A percentile compares a stretch with the other conserved stretches of the same genome.
Conservation (phyloP, 345 rosid species). For the Eucalyptus regnans region DNA sequence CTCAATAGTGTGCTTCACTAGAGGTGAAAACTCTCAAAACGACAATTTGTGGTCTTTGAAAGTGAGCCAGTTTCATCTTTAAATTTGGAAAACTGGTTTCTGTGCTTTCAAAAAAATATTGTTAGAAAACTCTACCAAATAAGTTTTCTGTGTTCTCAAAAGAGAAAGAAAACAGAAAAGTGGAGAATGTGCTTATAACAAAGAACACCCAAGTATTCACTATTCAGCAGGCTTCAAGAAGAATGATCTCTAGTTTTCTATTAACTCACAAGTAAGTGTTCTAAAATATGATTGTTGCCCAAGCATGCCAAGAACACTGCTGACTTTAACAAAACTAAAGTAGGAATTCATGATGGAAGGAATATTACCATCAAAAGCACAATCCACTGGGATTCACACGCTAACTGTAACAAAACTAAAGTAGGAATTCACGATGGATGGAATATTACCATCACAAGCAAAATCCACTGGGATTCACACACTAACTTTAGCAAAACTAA, state of each 20-base stretch:
- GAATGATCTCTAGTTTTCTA: not conserved
- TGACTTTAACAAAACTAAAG: no score
- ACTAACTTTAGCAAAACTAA: no score
- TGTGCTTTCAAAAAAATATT: not conserved
- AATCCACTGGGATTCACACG: no score
- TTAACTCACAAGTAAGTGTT: not conserved
- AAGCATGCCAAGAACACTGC: not conserved
- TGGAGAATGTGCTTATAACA: not conserved
- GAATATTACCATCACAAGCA: no score
- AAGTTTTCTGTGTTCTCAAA: not conserved
- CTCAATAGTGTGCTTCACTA: not conserved
- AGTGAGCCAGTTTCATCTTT: not conserved
- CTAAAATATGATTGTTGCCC: not conserved
- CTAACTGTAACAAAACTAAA: not conserved
- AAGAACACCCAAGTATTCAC: not conserved
- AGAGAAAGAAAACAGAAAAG: not conserved
- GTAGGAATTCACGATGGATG: no score
- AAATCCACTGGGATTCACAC: no score
- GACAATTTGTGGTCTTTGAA: not conserved
- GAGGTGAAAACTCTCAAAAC: not conserved
- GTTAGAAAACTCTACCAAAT: not conserved
- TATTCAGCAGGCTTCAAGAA: not conserved
- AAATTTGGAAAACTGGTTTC: not conserved
- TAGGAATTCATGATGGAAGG: no score
- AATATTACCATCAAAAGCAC: no score